Evolutionary conservation across 169 alveolate species (phyloP).

Genomic region (Pseudocohnilembus persalinus): DNA sequence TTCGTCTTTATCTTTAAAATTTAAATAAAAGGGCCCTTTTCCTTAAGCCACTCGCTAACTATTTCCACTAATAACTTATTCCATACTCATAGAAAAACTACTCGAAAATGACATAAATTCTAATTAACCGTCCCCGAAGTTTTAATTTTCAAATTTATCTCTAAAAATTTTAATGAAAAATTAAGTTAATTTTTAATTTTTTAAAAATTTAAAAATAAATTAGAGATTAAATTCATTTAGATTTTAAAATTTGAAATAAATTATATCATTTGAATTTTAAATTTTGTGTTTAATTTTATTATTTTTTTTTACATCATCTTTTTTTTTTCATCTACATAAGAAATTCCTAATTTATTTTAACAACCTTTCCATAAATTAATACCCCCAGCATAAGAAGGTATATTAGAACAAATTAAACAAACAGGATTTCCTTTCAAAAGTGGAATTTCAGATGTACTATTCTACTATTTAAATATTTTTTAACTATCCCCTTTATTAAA

Average conservation of each 20-base stretch:
- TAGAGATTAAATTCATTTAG: too few relatives aligned
- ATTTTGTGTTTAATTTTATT: too few relatives aligned
- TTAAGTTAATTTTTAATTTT: too few relatives aligned
- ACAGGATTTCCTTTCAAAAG: constrained; percentile 32
- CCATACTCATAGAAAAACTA: constrained; percentile 33
- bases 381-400: constrained; percentile 57
- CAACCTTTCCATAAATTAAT: constrained; percentile 45
- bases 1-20: constrained; percentile 22
- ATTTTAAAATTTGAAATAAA: too few relatives aligned
- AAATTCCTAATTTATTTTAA: constrained; percentile 18
- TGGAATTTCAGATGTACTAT: constrained; percentile 2
- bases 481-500: neutral
- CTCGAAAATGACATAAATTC: constrained; percentile 45
- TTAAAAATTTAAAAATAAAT: too few relatives aligned
- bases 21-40: constrained; percentile 46
- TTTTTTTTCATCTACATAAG: constrained; percentile 2
- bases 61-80: constrained; percentile 36
- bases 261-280: too few relatives aligned
- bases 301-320: neutral
- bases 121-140: constrained; percentile 46
- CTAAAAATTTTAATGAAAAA: neutral
- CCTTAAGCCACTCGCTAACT: constrained; percentile 41
- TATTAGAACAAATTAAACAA: constrained; percentile 36
- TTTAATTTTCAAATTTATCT: constrained; percentile 24
- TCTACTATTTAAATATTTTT: neutral